phyloP scores from a whole-genome alignment of 1,284 basidiomycete genomes.

The Trichosporon sp. region DNA sequence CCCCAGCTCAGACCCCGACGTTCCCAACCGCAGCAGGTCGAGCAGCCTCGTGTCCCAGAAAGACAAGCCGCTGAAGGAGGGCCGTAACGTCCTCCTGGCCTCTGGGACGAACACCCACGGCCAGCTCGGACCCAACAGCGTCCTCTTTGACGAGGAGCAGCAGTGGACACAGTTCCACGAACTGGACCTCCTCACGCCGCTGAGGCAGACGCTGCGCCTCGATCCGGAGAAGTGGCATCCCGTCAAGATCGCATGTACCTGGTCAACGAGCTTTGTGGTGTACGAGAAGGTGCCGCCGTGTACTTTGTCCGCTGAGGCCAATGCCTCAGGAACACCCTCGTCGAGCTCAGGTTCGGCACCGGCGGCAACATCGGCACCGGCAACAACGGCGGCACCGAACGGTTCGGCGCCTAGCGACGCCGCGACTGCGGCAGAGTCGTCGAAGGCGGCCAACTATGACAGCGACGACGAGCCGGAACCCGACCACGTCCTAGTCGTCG shows the following conservation, averaged over 20 bases:
- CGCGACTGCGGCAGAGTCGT: background rate
- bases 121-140: constrained; percentile 37
- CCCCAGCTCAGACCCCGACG: too few relatives aligned
- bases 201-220: constrained; percentile 13
- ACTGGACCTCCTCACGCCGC: constrained; percentile 4
- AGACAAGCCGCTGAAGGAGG: constrained; percentile 1
- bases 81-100: constrained; percentile 24
- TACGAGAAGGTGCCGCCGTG: constrained; percentile 15
- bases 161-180: constrained; percentile 26
- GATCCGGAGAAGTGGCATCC: constrained; percentile 29
- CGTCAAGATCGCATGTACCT: constrained; percentile 57
- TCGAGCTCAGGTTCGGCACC: background rate
- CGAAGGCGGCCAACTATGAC: too few relatives aligned
- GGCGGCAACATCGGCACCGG: constrained; percentile 48
- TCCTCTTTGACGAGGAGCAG: constrained; percentile 24
- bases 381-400: background rate
- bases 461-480: background rate
- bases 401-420: constrained; percentile 7
- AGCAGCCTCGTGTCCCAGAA: too few relatives aligned
- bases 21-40: background rate
- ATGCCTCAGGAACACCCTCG: background rate
- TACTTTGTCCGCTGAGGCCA: background rate
- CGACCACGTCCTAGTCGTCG: constrained; percentile 64
- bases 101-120: constrained; percentile 41
- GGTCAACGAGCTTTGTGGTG: constrained; percentile 74